Conservation (phyloP, 257 asterid species). For the Craterostigma plantagineum region DNA sequence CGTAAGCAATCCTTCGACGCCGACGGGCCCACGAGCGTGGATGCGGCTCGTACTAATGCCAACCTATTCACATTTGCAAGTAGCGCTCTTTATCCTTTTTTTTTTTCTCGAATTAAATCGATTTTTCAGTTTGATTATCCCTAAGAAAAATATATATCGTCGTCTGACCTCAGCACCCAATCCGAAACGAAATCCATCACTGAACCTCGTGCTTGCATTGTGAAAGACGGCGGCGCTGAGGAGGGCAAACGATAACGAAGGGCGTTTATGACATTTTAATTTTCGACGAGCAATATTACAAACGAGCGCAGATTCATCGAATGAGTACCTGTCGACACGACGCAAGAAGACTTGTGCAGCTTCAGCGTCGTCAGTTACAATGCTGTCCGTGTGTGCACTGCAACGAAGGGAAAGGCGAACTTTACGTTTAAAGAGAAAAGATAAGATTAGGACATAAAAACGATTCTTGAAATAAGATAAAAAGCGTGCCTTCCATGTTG, state of each 20-base stretch:
- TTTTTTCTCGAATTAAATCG: neutral
- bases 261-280: too few relatives aligned
- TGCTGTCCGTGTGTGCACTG: slow-evolving; percentile 92
- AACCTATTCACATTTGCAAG: slow-evolving; percentile 28
- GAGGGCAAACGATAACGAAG: slow-evolving; percentile 1
- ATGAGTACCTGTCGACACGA: slow-evolving; percentile 24
- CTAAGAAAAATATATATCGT: slow-evolving; percentile 10
- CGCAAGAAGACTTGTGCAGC: slow-evolving; percentile 52
- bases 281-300: neutral
- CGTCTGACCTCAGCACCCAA: slow-evolving; percentile 99
- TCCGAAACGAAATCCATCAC: slow-evolving; percentile 92
- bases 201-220: slow-evolving; percentile 17
- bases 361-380: slow-evolving; percentile 57
- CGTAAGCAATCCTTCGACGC: slow-evolving; percentile 90
- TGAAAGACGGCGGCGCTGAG: slow-evolving; percentile 71
- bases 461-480: neutral
- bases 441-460: neutral
- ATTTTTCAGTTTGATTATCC: neutral
- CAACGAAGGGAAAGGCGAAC: slow-evolving; percentile 10
- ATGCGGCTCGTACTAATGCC: slow-evolving; percentile 92
- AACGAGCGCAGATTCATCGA: neutral
- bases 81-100: neutral
- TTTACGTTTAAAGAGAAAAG: neutral
- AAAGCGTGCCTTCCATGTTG: slow-evolving; percentile 68
- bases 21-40: slow-evolving; percentile 99